phyloP scores from a whole-genome alignment of 306 rosid species.

The Citrullus mucosospermus region DNA sequence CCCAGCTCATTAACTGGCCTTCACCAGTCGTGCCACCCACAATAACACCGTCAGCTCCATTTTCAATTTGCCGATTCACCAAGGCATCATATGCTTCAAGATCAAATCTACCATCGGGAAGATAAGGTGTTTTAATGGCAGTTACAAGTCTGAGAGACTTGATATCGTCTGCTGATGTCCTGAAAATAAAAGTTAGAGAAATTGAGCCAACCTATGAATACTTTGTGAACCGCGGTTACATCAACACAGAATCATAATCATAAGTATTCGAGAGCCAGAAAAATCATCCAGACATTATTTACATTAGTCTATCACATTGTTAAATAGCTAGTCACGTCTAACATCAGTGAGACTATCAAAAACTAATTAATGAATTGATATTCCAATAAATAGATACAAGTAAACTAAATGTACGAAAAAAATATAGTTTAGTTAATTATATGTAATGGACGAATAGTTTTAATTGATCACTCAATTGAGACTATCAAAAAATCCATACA shows the following conservation, averaged over 20 bases:
- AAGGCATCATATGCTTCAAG: slow-evolving; percentile 84
- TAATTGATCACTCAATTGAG: no score
- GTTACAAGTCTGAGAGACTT: slow-evolving; percentile 66
- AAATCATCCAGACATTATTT: background rate
- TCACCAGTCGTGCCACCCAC: slow-evolving; percentile 95
- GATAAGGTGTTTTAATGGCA: slow-evolving; percentile 92
- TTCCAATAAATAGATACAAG: no score
- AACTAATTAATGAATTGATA: no score
- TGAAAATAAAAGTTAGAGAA: slow-evolving; percentile 22
- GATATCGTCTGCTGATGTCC: slow-evolving; percentile 72
- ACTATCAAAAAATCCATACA: no score
- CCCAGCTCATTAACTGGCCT: slow-evolving; percentile 98
- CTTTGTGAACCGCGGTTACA: background rate
- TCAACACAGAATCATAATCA: background rate
- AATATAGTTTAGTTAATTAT: no score
- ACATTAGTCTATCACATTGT: background rate
- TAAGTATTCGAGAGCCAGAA: background rate
- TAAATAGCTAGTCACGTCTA: background rate
- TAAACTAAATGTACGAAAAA: no score
- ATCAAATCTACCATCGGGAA: slow-evolving; percentile 92
- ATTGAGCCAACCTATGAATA: background rate
- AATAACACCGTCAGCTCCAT: slow-evolving; percentile 73
- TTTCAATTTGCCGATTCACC: slow-evolving; percentile 56
- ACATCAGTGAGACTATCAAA: background rate
- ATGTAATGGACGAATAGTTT: no score